Base-by-base conservation (phyloP, 139 green algal species). In the Coelastrella sp. region DNA sequence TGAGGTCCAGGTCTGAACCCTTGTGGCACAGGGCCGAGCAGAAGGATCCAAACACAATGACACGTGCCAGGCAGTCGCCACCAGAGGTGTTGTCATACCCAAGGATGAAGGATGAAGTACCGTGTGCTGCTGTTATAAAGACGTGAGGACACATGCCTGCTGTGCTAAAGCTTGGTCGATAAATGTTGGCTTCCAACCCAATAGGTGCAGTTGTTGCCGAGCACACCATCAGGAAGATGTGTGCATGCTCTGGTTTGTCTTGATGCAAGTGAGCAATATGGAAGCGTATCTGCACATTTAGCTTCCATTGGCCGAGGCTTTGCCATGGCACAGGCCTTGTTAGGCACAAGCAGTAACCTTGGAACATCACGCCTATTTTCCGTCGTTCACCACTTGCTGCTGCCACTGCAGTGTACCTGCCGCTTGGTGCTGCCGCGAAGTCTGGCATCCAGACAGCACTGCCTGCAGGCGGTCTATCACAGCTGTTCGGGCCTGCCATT, bases 361-460 rank as follows among this genome's bases (percentile, higher is more conserved):
- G n/a, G n/a, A n/a, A n/a, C n/a, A n/a, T n/a, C n/a, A n/a, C n/a
- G n/a, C n/a, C n/a, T n/a, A n/a, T n/a, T n/a, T n/a, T n/a, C n/a
- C n/a, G n/a, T n/a, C n/a, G n/a, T n/a, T n/a, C n/a, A n/a, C n/a
- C n/a, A n/a, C n/a, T 25, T 76, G 70, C 70, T 35, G 70, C 14
- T 76, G 14, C 8, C 70, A 76, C 15, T 57, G 75, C 15, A n/a
- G n/a, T n/a, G n/a, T n/a, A n/a, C n/a, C n/a, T n/a, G n/a, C n/a
- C n/a, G n/a, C n/a, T n/a, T n/a, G n/a, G n/a, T n/a, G n/a, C n/a
- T n/a, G n/a, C n/a, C n/a, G n/a, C n/a, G 65, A 87, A 87, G 84
- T 88, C 84, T 65, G 84, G 84, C 84, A 88, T 88, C 4, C 84
- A 49, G 20, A 9, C 24, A 88, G 66, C 66, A 88, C 84, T 14